Evolutionary conservation across 345 rosid genomes (phyloP).

Genomic region (Carallia pectinifolia): DNA sequence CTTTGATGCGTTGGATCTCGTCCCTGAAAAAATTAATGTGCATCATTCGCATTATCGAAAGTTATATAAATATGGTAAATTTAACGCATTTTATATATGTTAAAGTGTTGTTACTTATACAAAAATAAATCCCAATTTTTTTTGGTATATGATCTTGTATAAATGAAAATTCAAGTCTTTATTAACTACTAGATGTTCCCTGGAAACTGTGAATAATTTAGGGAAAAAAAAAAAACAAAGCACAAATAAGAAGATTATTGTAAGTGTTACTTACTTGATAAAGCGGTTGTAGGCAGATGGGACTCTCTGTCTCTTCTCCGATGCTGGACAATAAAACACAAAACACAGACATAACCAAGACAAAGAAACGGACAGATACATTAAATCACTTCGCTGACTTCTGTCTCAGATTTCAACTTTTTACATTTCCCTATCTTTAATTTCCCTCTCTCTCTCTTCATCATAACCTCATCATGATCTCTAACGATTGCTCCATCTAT

Average conservation of each 20-base stretch:
- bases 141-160: background rate
- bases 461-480: constrained; percentile 64
- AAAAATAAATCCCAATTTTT: too few species aligned
- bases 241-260: too few species aligned
- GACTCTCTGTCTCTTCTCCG: constrained; percentile 99
- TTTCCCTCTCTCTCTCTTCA: constrained; percentile 37
- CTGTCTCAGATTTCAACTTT: constrained; percentile 19
- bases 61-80: too few species aligned
- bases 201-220: background rate
- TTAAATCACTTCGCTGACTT: constrained; percentile 43
- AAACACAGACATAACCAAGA: constrained; percentile 41
- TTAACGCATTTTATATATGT: too few species aligned
- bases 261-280: constrained; percentile 70
- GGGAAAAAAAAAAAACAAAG: too few species aligned
- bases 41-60: background rate
- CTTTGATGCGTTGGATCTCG: constrained; percentile 99
- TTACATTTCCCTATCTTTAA: background rate
- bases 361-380: constrained; percentile 45
- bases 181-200: background rate
- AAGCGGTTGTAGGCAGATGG: constrained; percentile 99
- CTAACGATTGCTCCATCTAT: constrained; percentile 26
- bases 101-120: too few species aligned
- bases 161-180: background rate
- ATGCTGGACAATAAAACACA: constrained; percentile 64
- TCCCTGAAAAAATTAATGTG: constrained; percentile 55